Percentiles rank a stretch among this genome's conserved stretches.
These are phyloP conservation scores for Somion occarium DNA, from an alignment of 1,284 basidiomycete species.

Conservation along the genomic window DNA sequence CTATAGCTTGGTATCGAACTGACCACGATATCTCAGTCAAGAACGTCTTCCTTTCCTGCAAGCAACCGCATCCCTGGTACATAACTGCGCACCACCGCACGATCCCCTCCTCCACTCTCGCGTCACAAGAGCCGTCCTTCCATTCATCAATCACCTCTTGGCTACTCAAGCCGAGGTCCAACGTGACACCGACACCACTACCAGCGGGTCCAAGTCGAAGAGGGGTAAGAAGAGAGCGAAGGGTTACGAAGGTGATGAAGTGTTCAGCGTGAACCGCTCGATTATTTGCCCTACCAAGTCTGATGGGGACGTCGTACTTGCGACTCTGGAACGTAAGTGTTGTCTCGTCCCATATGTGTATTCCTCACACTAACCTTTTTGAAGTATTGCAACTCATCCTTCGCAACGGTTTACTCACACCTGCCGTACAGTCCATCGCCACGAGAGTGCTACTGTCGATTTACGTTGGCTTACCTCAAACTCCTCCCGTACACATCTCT, in stretches of 20 bases:
- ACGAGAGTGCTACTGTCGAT: constrained; percentile 55
- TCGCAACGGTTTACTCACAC: constrained; percentile 42
- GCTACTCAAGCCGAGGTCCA: constrained; percentile 31
- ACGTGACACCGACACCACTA: constrained; percentile 17
- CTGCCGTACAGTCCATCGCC: constrained; percentile 53
- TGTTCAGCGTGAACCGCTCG: constrained; percentile 54
- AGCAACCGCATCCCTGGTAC: constrained; percentile 39
- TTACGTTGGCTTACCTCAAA: constrained; percentile 50
- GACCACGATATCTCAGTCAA: constrained; percentile 29
- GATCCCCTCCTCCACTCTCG: constrained; percentile 48
- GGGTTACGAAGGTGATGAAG: constrained; percentile 75
- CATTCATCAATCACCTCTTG: constrained; percentile 46
- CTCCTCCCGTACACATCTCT: constrained; percentile 53
- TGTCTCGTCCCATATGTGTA: neutral
- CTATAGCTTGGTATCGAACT: no score
- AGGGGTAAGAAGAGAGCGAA: constrained; percentile 74
- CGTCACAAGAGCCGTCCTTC: constrained; percentile 50
- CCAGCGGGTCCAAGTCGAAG: constrained; percentile 31
- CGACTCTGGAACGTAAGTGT: constrained; percentile 57
- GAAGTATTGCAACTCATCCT: constrained; percentile 49
- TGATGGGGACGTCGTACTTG: constrained; percentile 52
- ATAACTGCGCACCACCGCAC: constrained; percentile 41
- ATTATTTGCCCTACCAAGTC: constrained; percentile 43
- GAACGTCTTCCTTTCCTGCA: constrained; percentile 41
- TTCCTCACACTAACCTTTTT: constrained; percentile 3